A percentile compares a stretch with the other conserved stretches of the same genome.
Conservation (phyloP, 2,329 filamentous ascomycete species). For the Passalora sequoiae region DNA sequence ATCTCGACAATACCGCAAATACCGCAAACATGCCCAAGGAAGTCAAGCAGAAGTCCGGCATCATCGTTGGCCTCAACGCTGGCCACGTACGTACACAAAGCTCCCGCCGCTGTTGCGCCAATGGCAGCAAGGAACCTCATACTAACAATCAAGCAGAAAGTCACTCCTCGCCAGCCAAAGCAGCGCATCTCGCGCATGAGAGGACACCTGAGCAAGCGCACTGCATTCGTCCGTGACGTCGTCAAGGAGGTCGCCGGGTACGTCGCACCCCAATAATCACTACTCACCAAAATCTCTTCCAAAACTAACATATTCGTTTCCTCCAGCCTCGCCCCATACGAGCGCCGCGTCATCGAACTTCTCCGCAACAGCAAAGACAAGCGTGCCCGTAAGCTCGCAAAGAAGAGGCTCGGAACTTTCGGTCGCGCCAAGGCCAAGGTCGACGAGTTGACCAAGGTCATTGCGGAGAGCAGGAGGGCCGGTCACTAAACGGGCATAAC, state of each 20-base stretch:
- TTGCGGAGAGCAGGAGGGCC: slow-evolving; percentile 85
- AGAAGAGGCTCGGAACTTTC: slow-evolving; percentile 99
- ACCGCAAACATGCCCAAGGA: slow-evolving; percentile 47
- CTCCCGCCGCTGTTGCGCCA: slow-evolving; percentile 4
- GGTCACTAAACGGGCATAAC: slow-evolving; percentile 54
- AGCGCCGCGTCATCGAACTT: slow-evolving; percentile 98
- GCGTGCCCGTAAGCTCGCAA: slow-evolving; percentile 96
- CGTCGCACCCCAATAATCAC: slow-evolving; percentile 31
- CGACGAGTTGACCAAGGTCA: slow-evolving; percentile 96
- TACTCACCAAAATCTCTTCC: too few relatives aligned
- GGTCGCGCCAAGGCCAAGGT: slow-evolving; percentile 99
- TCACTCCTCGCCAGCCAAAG: slow-evolving; percentile 48
- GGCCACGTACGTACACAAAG: slow-evolving; percentile 56
- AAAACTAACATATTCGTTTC: too few relatives aligned
- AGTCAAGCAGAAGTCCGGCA: slow-evolving; percentile 50
- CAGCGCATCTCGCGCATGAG: slow-evolving; percentile 64
- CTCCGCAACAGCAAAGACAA: slow-evolving; percentile 99
- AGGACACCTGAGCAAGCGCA: slow-evolving; percentile 94
- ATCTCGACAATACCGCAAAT: slow-evolving; percentile 9
- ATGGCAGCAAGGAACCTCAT: background rate
- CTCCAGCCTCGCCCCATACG: slow-evolving; percentile 53
- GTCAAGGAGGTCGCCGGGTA: slow-evolving; percentile 98
- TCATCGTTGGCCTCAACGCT: slow-evolving; percentile 59
- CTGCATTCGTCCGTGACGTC: slow-evolving; percentile 92
- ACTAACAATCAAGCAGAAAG: slow-evolving; percentile 39